Evolutionary conservation across 2,329 filamentous ascomycete genomes (phyloP), one percentile per base, ranked within the genome.

Genomic region (Hymenoscyphus fraxineus): DNA sequence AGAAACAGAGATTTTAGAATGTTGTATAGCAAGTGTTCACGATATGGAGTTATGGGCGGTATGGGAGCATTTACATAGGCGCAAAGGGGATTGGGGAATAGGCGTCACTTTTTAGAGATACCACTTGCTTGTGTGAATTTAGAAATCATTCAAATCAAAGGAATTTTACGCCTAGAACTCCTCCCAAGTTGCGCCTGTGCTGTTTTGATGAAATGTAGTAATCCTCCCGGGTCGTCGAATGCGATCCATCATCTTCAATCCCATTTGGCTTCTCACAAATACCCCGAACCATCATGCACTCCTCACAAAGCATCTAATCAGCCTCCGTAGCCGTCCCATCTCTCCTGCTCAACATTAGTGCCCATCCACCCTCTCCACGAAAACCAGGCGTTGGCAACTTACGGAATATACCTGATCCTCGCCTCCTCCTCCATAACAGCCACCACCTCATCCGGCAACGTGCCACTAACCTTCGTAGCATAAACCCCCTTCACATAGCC

Each of bases 381-480:
- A 16, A 35, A 10, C 7, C 27, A 57, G 60, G 40, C 27, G 27
- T 27, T 27, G 47, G 69, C 6, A 39, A 82, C 85, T 72, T 77
- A 88, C 83, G 88, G 87, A 68, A 89, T 88, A 70, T 89, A 88
- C 74, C 83, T 81, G 76, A 88, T 80, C 72, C 86, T 80, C 67
- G 83, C 83, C 73, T 89, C 86, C 64, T 88, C 85, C 74, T 88
- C 84, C 64, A 90, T 78, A 56, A 81, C 79, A 27, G 81, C 79
- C 57, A 85, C 79, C 51, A 90, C 81, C 67, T 90, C 88, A 69
- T 89, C 87, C 5, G 88, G 87, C 65, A 90, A 78, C 75, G 91
- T 87, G 19, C 95, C 95, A 39, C 90, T 92, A 31, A 99, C 95
- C 80, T 98, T 97, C 63, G 93, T 91, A 19, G 95, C 95, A 79